Conservation (phyloP, 2,329 filamentous ascomycete species). For the Xylariaceae sp. region DNA sequence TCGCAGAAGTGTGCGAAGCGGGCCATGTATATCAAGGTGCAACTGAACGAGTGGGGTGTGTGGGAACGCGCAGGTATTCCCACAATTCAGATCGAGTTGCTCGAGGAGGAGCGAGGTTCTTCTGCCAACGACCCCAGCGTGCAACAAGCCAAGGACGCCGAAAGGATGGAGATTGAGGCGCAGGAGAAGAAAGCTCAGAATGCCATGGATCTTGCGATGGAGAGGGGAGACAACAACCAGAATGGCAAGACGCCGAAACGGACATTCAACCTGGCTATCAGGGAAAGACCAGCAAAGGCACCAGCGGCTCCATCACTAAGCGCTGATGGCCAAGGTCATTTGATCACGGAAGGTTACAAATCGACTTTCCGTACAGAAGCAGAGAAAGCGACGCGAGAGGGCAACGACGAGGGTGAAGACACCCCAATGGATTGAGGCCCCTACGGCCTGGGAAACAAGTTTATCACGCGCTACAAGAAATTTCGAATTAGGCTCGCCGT, state of each 20-base stretch:
- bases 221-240: conserved; percentile 28
- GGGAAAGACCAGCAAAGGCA: conserved; percentile 45
- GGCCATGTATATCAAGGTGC: conserved; percentile 80
- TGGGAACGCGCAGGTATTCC: conserved; percentile 68
- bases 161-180: conserved; percentile 17
- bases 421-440: neutral
- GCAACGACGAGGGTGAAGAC: conserved; percentile 10
- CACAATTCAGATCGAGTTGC: conserved; percentile 54
- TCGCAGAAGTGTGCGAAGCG: conserved; percentile 70
- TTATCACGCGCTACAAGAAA: conserved; percentile 17
- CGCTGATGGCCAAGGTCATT: conserved; percentile 37
- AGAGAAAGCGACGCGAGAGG: conserved; percentile 20
- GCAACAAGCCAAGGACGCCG: conserved; percentile 16
- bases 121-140: conserved; percentile 30
- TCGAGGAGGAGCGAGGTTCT: conserved; percentile 54
- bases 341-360: conserved; percentile 49
- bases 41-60: conserved; percentile 77
- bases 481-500: conserved; percentile 12
- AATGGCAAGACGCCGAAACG: conserved; percentile 32
- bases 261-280: conserved; percentile 45
- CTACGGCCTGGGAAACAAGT: neutral
- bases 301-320: conserved; percentile 37
- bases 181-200: conserved; percentile 25
- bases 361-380: conserved; percentile 34
- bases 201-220: conserved; percentile 29